A percentile compares a stretch with the other conserved stretches of the same genome.
These are phyloP conservation scores for Senecio squalidus DNA, from an alignment of 140 eudicot species.

Conservation along the genomic window DNA sequence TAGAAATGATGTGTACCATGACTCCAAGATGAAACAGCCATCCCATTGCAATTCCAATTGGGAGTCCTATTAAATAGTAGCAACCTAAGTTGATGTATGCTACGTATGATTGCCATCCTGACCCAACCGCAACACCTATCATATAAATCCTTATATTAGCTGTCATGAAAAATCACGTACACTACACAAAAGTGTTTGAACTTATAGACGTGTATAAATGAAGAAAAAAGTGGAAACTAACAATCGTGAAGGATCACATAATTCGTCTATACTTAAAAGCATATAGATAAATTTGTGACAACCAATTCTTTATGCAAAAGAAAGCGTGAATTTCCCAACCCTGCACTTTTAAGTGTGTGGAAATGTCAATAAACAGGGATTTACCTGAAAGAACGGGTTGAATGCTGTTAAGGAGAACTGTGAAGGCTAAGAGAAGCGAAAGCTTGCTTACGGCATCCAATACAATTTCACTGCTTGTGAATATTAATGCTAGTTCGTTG, in stretches of 20 bases:
- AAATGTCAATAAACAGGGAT: background rate
- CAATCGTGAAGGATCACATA: too few relatives aligned
- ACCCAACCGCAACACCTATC: constrained; percentile 60
- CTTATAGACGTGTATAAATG: too few relatives aligned
- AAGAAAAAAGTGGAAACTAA: too few relatives aligned
- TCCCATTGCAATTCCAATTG: constrained; percentile 44
- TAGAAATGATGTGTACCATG: constrained; percentile 26
- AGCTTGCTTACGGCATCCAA: constrained; percentile 38
- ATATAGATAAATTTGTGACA: too few relatives aligned
- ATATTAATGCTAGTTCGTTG: constrained; percentile 38
- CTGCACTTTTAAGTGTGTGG: too few relatives aligned
- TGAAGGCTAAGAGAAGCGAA: constrained; percentile 49
- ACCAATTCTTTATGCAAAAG: too few relatives aligned
- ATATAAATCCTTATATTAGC: background rate
- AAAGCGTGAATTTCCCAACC: too few relatives aligned
- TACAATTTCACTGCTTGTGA: constrained; percentile 41
- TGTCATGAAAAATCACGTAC: background rate
- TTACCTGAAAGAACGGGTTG: constrained; percentile 80
- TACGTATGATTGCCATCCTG: constrained; percentile 60
- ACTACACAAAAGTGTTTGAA: too few relatives aligned
- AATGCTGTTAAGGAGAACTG: constrained; percentile 57
- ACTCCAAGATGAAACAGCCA: constrained; percentile 41
- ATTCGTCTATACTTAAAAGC: too few relatives aligned
- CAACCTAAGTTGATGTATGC: constrained; percentile 56
- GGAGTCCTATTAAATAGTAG: constrained; percentile 51